phyloP scores from a whole-genome alignment of 345 rosid genomes.

The Lenwebbia sp. region DNA sequence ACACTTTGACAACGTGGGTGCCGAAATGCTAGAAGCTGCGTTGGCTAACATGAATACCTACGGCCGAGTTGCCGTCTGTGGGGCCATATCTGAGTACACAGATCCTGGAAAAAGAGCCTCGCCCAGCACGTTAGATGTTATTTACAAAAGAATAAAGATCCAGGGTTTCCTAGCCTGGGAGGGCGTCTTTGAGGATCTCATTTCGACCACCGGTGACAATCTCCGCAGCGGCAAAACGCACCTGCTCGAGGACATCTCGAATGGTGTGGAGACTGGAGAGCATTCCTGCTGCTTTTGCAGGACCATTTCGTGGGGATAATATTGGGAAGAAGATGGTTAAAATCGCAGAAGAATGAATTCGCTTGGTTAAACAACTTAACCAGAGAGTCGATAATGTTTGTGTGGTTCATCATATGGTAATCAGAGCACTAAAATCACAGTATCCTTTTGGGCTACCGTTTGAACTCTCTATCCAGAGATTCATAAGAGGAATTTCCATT shows the following conservation, averaged over 20 bases:
- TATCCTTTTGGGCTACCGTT: not conserved
- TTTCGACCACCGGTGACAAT: slow-evolving; percentile 20
- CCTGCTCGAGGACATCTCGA: slow-evolving; percentile 28
- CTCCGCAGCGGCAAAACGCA: slow-evolving; percentile 15
- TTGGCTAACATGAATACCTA: slow-evolving; percentile 33
- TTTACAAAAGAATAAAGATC: slow-evolving; percentile 38
- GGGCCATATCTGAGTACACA: slow-evolving; percentile 38
- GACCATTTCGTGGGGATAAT: slow-evolving; percentile 25
- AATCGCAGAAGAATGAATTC: not conserved
- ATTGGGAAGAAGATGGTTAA: not conserved
- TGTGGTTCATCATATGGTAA: not conserved
- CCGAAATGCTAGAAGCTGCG: slow-evolving; percentile 42
- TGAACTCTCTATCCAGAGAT: not conserved
- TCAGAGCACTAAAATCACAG: not conserved
- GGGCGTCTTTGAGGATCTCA: slow-evolving; percentile 17
- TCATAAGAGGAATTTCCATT: not conserved
- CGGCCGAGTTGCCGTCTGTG: slow-evolving; percentile 45
- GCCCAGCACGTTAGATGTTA: slow-evolving; percentile 26
- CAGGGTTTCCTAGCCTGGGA: slow-evolving; percentile 37
- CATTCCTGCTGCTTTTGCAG: slow-evolving; percentile 36
- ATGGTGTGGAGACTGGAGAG: slow-evolving; percentile 36
- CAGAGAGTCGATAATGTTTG: not conserved
- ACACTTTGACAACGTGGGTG: slow-evolving; percentile 58
- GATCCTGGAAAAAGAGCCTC: slow-evolving; percentile 17
- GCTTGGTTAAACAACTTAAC: not conserved